Percentiles rank a stretch among this genome's conserved stretches.
Conservation (phyloP, 164 flowering plant species). For the Dillenia suffruticosa region DNA sequence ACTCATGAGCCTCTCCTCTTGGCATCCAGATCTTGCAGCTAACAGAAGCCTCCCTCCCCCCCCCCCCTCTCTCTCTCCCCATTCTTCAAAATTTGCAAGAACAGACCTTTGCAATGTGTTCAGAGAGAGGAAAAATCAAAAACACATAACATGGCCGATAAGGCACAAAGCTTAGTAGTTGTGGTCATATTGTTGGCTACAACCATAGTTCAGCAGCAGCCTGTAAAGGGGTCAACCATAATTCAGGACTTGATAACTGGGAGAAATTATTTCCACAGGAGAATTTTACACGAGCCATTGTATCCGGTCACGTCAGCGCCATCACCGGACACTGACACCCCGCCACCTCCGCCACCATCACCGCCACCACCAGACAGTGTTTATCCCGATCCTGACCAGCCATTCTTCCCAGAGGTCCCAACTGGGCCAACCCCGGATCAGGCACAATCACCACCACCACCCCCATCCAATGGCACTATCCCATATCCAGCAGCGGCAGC, state of each 20-base stretch:
- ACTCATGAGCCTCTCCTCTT: neutral
- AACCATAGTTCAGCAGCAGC: too few relatives aligned
- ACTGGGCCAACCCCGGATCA: constrained; percentile 33
- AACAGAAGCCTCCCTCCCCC: constrained; percentile 36
- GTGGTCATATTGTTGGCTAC: too few relatives aligned
- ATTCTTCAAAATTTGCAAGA: constrained; percentile 9
- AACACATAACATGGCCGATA: too few relatives aligned
- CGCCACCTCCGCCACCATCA: constrained; percentile 21
- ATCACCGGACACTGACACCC: constrained; percentile 36
- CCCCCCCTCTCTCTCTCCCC: constrained; percentile 9
- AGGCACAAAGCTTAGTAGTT: too few relatives aligned
- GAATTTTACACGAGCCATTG: constrained; percentile 87
- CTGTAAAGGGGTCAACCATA: too few relatives aligned
- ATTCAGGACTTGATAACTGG: too few relatives aligned
- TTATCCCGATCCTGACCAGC: constrained; percentile 44
- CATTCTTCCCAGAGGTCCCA: constrained; percentile 78
- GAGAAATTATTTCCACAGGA: constrained; percentile 14
- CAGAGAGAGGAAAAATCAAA: too few relatives aligned
- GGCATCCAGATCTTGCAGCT: constrained; percentile 43
- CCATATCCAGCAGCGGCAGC: constrained; percentile 40
- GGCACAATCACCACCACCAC: constrained; percentile 24
- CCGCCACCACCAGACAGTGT: constrained; percentile 30
- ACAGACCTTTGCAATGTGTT: too few relatives aligned
- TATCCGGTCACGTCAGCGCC: constrained; percentile 54
- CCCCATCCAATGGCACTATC: constrained; percentile 24